Percentiles rank a stretch among this genome's conserved stretches.
Evolutionary conservation across 768 basidiomycete genomes (phyloP).

Genomic region (Phaeotremella skinneri): DNA sequence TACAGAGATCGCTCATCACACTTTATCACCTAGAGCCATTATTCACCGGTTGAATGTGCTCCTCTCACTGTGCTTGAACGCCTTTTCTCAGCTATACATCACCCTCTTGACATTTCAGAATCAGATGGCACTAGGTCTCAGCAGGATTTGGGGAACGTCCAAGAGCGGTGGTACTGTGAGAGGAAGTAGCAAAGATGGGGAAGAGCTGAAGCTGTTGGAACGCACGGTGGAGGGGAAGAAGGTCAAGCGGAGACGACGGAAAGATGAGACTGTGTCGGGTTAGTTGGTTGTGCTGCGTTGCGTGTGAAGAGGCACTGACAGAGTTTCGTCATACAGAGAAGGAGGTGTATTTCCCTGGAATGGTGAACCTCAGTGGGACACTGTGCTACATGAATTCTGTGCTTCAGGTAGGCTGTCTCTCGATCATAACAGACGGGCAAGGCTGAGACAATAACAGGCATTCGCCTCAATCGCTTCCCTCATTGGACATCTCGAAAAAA

Average conservation of each 20-base stretch:
- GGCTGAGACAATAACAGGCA: slow-evolving; percentile 58
- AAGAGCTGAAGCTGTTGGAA: slow-evolving; percentile 3
- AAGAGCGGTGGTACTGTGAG: neutral
- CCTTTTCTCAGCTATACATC: too few relatives aligned
- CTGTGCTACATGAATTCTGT: slow-evolving; percentile 98
- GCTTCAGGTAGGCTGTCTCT: slow-evolving; percentile 61
- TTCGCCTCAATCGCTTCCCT: slow-evolving; percentile 82
- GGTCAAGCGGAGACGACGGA: slow-evolving; percentile 34
- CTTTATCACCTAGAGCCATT: too few relatives aligned
- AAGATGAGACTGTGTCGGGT: slow-evolving; percentile 1
- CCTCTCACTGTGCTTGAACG: too few relatives aligned
- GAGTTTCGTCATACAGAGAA: slow-evolving; percentile 5
- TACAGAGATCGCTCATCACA: too few relatives aligned
- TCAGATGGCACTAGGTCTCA: too few relatives aligned
- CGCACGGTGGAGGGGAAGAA: slow-evolving; percentile 4
- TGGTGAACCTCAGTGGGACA: slow-evolving; percentile 92
- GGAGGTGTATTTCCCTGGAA: slow-evolving; percentile 67
- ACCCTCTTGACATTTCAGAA: too few relatives aligned
- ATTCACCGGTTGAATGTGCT: too few relatives aligned
- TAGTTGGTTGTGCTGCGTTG: neutral
- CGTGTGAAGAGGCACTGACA: neutral
- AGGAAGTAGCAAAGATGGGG: neutral
- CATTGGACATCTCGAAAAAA: slow-evolving; percentile 71
- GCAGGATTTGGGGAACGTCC: neutral
- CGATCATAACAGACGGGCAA: slow-evolving; percentile 4